Conservation (phyloP, 2,329 filamentous ascomycete species). For the Talaromyces albobiverticillius region DNA sequence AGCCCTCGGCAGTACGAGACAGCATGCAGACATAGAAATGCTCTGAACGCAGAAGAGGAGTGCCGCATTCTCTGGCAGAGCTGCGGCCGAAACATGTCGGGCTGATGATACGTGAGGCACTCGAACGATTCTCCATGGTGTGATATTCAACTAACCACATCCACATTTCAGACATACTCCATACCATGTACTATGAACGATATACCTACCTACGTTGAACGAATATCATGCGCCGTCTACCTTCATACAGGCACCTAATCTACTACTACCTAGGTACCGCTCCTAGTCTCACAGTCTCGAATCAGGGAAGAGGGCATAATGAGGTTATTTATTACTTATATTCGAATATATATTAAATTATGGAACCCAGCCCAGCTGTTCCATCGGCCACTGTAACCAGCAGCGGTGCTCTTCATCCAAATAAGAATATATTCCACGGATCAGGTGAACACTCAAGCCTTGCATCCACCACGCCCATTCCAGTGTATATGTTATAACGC, state of each 20-base stretch:
- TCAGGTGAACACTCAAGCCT: conserved; percentile 20
- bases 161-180: background rate
- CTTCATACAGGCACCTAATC: background rate
- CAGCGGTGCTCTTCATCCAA: conserved; percentile 20
- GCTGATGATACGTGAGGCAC: background rate
- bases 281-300: too few species aligned
- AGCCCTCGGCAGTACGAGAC: too few species aligned
- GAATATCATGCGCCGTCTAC: background rate
- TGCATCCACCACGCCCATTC: conserved; percentile 27
- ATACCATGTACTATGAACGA: background rate
- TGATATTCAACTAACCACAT: background rate
- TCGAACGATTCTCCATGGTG: background rate
- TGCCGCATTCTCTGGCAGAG: background rate
- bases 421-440: conserved; percentile 19
- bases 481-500: conserved; percentile 20
- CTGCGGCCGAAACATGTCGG: background rate
- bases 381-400: conserved; percentile 24
- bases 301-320: too few species aligned
- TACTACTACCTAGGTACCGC: too few species aligned
- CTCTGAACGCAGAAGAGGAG: too few species aligned
- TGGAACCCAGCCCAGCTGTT: conserved; percentile 23
- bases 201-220: background rate
- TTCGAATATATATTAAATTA: background rate
- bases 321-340: background rate
- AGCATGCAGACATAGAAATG: too few species aligned